A percentile compares a stretch with the other conserved stretches of the same genome.
phyloP scores from a whole-genome alignment of 331 rosid genomes.

The Rhamnella rubrinervis region DNA sequence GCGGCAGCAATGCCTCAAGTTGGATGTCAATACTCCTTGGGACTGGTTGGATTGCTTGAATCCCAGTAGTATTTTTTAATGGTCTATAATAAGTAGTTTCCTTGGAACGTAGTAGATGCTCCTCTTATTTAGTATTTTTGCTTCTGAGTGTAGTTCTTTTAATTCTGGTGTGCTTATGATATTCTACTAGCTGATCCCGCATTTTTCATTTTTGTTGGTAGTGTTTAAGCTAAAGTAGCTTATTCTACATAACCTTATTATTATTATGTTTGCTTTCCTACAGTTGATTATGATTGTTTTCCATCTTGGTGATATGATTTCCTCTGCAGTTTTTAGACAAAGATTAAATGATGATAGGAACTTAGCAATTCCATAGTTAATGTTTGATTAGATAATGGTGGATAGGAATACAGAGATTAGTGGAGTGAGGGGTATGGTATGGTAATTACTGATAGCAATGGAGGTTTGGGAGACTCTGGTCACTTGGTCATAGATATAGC shows the following conservation, averaged over 20 bases:
- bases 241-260: conserved; percentile 37
- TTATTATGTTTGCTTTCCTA: conserved; percentile 57
- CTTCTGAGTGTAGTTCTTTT: conserved; percentile 65
- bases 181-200: conserved; percentile 52
- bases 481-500: conserved; percentile 72
- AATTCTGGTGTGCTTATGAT: conserved; percentile 60
- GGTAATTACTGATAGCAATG: conserved; percentile 65
- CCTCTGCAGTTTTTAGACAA: conserved; percentile 11
- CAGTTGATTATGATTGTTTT: conserved; percentile 35
- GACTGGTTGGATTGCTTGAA: conserved; percentile 98
- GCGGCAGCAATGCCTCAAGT: conserved; percentile 45
- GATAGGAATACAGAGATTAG: conserved; percentile 62
- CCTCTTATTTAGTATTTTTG: conserved; percentile 58
- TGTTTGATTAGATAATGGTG: conserved; percentile 38
- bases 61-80: conserved; percentile 78
- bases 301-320: conserved; percentile 20
- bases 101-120: conserved; percentile 69
- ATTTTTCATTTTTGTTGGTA: conserved; percentile 44
- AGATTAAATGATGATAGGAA: conserved; percentile 14
- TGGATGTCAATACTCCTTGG: conserved; percentile 48
- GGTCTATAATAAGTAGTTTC: conserved; percentile 84
- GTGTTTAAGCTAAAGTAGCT: conserved; percentile 61
- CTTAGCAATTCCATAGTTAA: conserved; percentile 33
- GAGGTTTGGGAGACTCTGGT: conserved; percentile 56
- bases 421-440: conserved; percentile 23